Percentiles rank a stretch among this genome's conserved stretches.
Conservation (phyloP, 2,329 filamentous ascomycete genomes). For the Daldinia sp. region DNA sequence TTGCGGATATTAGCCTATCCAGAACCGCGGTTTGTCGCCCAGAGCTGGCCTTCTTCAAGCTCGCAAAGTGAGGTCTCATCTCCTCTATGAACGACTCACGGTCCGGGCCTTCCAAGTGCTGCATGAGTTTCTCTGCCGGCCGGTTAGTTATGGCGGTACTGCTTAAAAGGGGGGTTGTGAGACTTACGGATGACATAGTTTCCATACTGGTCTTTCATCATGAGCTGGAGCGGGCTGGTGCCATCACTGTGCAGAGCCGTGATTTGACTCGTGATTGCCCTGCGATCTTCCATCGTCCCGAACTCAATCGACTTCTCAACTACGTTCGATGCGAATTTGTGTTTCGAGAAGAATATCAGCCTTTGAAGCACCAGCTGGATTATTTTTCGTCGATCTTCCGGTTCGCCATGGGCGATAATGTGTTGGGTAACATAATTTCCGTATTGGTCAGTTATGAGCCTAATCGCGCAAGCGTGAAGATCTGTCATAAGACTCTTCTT, state of each 20-base stretch:
- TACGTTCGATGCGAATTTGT: conserved; percentile 97
- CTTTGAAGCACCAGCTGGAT: conserved; percentile 79
- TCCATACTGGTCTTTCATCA: conserved; percentile 92
- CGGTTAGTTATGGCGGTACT: conserved; percentile 43
- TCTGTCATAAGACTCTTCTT: conserved; percentile 80
- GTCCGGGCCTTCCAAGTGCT: conserved; percentile 70
- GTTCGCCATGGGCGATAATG: conserved; percentile 82
- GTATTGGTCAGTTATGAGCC: conserved; percentile 86
- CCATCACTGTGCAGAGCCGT: conserved; percentile 72
- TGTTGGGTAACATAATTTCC: conserved; percentile 98
- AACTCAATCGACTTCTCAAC: conserved; percentile 90
- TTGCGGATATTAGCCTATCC: conserved; percentile 64
- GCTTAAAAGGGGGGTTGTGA: neutral
- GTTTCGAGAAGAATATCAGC: conserved; percentile 83
- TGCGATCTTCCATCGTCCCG: conserved; percentile 76
- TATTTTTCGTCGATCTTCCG: conserved; percentile 78
- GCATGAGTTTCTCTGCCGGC: conserved; percentile 80
- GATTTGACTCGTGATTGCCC: conserved; percentile 74
- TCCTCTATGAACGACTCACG: conserved; percentile 65
- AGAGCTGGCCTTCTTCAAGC: conserved; percentile 72
- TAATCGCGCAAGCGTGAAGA: conserved; percentile 77
- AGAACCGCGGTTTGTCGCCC: conserved; percentile 75
- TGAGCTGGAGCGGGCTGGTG: conserved; percentile 74
- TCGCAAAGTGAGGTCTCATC: conserved; percentile 71
- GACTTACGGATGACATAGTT: conserved; percentile 97